Evolutionary conservation across 139 green algal genomes (phyloP), one percentile per base, ranked within the genome.

Genomic region (Coelastrella sp.): DNA sequence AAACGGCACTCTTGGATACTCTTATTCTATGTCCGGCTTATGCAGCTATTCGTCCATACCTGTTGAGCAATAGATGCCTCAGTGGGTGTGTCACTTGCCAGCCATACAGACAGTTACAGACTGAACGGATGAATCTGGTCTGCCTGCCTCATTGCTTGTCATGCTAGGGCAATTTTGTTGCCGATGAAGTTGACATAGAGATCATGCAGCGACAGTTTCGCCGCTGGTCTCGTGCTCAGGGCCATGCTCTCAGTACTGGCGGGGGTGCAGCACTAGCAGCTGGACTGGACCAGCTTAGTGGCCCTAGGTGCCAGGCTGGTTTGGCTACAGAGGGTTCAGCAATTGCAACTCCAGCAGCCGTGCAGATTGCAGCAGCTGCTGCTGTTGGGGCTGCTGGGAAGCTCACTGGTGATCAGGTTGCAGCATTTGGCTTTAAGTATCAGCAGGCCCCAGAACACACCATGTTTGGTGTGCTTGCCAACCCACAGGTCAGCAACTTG

Each of bases 391-490:
- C 74, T 20, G 24, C 8, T 80, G 74, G 10, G 9, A 80, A 80
- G 60, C 81, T 86, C n/a, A 74, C 81, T 74, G 81, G 81, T 12
- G 81, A 86, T 24, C n/a, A 86, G 22, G 81, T 86, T 59, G 81
- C 81, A 25, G 58, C 59, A 7, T 74, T 86, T 74, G 81, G 81
- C n/a, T 86, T 86, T n/a, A 86, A 86, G 56, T 86, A 73, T 74
- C 58, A 74, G 60, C 81, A 86, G 59, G 58, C 61, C 11, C 81
- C 81, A 7, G 81, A 75, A 15, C 81, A 86, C 22, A 74, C 58
- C 81, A 86, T 86, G 81, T 86, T 60, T 86, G 81, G 81, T 56
- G 81, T 86, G 59, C 81, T 86, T 14, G 81, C 74, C 22, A 70
- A 86, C 59, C 81, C 61, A 56, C 79, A 85, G 79, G 79, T 85